Evolutionary conservation across 1,284 basidiomycete genomes (phyloP), one percentile per base, ranked within the genome.

Genomic region (Anthracocystis setariae): DNA sequence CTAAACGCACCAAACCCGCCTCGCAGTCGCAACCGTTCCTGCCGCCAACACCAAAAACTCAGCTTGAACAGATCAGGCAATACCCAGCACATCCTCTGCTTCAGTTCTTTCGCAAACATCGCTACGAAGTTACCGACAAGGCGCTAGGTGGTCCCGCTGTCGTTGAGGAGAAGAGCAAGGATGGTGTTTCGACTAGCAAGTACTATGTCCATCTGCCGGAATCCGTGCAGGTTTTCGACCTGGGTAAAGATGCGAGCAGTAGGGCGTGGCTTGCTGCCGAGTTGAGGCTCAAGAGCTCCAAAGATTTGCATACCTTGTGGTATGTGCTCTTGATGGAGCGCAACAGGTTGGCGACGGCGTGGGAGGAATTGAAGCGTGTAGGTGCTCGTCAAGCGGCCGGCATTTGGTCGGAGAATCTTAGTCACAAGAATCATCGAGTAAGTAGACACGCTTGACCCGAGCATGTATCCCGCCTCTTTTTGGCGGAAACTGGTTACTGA

Each of bases 231-330:
- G 62, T 64, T 43, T 4, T 23, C 0, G 73, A 78, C 42, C 56
- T 81, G 8, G 64, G 65, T 23, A 56, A 54, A 18, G 72, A 78
- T 24, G 44, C 47, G 5, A 52, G 67, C 15, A 62, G 63, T 33
- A 63, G 80, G 8, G 57, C 68, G 5, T 82, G 80, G 78, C 47
- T 76, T 15, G 79, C 80, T 2, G 63, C 76, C 32, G 81, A 82
- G 44, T 48, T 82, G 33, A 50, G 81, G 8, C 47, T 71, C 9
- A 82, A 82, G 63, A 76, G 73, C 32, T 73, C 68, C 23, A 62
- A 74, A 33, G 81, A 82, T 38, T 65, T 82, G 45, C 81, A 82
- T 51, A 74, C 76, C 15, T 71, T 82, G 35, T 82, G 81, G 81
- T 82, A 82, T 53, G 72, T 78, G 25, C 58, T 78, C 13, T 46